Evolutionary conservation across 495 filamentous ascomycete genomes (phyloP).

Genomic region (Xylaria grammica): DNA sequence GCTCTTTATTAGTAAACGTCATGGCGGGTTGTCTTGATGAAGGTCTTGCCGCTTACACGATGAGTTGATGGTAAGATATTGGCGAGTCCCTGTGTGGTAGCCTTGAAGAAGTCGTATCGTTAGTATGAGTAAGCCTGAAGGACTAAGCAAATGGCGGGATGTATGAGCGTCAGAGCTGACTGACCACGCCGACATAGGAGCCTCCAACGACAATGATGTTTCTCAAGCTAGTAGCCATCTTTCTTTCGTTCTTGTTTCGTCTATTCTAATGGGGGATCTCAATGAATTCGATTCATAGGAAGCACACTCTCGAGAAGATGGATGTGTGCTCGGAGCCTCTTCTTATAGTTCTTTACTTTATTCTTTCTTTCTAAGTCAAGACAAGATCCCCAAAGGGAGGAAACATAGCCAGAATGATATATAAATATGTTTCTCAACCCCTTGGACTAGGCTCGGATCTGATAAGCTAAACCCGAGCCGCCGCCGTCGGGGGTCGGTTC

Average conservation of each 20-base stretch:
- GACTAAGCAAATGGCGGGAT: neutral
- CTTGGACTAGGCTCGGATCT: conserved; percentile 12
- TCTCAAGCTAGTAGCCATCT: conserved; percentile 19
- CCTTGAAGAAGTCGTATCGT: conserved; percentile 18
- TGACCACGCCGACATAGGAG: conserved; percentile 35
- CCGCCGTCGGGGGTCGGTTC: neutral
- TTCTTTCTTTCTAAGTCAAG: no score
- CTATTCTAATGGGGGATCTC: neutral
- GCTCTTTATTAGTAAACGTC: neutral
- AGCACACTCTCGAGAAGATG: neutral
- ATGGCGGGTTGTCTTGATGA: neutral
- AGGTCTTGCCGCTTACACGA: conserved; percentile 26
- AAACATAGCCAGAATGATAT: neutral
- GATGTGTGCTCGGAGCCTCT: no score
- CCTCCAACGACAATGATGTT: conserved; percentile 38
- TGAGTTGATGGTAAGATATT: conserved; percentile 34
- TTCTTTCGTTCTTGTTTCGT: conserved; percentile 1
- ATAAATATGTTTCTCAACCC: neutral
- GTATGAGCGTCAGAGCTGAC: neutral
- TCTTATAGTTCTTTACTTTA: no score
- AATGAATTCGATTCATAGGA: neutral
- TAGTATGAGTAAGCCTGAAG: neutral
- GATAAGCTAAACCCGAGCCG: conserved; percentile 21
- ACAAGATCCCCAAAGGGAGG: no score
- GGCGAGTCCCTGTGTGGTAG: conserved; percentile 33